Percentiles rank a stretch among this genome's conserved stretches.
Conservation (phyloP, 331 rosid species). For the Malus hybrid region DNA sequence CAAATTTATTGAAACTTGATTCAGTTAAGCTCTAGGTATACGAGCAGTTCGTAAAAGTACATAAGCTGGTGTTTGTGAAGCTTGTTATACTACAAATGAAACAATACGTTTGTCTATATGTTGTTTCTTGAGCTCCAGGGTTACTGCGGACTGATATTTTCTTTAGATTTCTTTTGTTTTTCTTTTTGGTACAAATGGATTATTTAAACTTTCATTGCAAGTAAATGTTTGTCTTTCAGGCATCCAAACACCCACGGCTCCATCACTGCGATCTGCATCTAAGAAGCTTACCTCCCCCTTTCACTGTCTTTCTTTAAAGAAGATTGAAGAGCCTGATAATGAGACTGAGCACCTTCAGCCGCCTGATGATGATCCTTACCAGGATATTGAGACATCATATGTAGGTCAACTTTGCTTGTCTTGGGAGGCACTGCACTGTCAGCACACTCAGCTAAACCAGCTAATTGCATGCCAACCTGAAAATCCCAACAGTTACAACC, state of each 20-base stretch:
- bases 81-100: too few relatives aligned
- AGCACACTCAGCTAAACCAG: slow-evolving; percentile 67
- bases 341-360: slow-evolving; percentile 71
- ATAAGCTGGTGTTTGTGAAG: too few relatives aligned
- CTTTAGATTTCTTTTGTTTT: too few relatives aligned
- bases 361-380: slow-evolving; percentile 43
- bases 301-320: slow-evolving; percentile 87
- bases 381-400: slow-evolving; percentile 77
- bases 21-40: background rate
- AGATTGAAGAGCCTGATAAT: slow-evolving; percentile 63
- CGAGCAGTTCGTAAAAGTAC: background rate
- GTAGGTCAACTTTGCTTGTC: slow-evolving; percentile 85
- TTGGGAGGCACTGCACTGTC: slow-evolving; percentile 98
- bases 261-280: slow-evolving; percentile 76
- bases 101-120: too few relatives aligned
- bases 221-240: slow-evolving; percentile 32
- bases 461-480: slow-evolving; percentile 81
- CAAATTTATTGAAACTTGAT: background rate
- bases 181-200: too few relatives aligned
- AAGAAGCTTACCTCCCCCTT: slow-evolving; percentile 78
- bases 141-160: background rate
- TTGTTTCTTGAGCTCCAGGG: background rate
- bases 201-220: background rate
- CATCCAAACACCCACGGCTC: slow-evolving; percentile 33
- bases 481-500: slow-evolving; percentile 56